Evolutionary conservation across 2,329 filamentous ascomycete genomes (phyloP), one percentile per base, ranked within the genome.

Genomic region (Fusarium robinianum): DNA sequence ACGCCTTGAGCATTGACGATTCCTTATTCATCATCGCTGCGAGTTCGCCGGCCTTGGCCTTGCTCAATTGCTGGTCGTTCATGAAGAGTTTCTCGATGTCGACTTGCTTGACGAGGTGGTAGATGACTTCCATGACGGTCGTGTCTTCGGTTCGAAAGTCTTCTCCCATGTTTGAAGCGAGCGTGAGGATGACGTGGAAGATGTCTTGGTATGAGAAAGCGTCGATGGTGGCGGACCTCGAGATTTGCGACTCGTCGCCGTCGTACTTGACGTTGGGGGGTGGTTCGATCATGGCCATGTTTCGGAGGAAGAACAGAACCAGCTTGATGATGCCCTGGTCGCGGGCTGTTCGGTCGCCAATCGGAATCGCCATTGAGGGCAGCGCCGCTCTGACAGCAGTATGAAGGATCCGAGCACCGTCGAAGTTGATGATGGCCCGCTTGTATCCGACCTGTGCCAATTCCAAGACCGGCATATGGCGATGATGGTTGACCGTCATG

Each of bases 281-380:
- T 5, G 88, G 85, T 7, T 84, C 77, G 38, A 99, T 95, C 74
- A 92, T 85, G 39, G 87, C 85, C 18, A 97, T 78, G 60, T 99
- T 99, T 21, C 92, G 83, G 34, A 97, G 74, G 56, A 97, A 87
- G 68, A 94, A 95, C 7, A 99, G 74, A 34, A 95, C 79, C 22
- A 99, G 79, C 65, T 90, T 94, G 65, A 99, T 90, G 58, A 96
- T 91, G 33, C 89, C 90, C 61, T 96, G 89, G 59, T 99, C 92
- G 60, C 91, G 80, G 15, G 81, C 73, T 21, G 81, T 84, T 42
- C 94, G 78, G 61, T 96, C 90, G 17, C 83, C 81, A 51, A 87
- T 81, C 1, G 87, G 78, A 17, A 88, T 71, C 3, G 90, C 88
- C 81, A 99, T 92, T 14, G 90, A 85, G 1, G 94, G 91, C 14